Percentiles rank a stretch among this genome's conserved stretches.
phyloP scores from a whole-genome alignment of 441 rosid species.

The Eutrema salsugineum region DNA sequence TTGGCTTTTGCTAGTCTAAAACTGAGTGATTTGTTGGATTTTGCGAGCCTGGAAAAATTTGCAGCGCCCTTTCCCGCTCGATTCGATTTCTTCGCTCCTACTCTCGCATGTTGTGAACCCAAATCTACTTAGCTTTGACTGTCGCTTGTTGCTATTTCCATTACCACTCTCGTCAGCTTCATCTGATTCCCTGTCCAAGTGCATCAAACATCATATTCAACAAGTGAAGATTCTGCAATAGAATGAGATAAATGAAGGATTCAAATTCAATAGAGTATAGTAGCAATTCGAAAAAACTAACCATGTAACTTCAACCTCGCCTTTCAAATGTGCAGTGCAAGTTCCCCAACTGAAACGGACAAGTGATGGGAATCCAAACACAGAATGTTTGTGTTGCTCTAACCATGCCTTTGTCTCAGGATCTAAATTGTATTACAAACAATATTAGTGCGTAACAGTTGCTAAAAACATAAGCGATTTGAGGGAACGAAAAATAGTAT shows the following conservation, averaged over 20 bases:
- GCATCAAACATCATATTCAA: background rate
- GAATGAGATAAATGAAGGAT: background rate
- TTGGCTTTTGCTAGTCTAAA: too few relatives aligned
- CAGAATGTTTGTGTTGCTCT: constrained; percentile 58
- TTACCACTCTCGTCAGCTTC: constrained; percentile 50
- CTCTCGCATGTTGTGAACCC: constrained; percentile 63
- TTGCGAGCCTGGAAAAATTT: constrained; percentile 79
- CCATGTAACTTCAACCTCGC: constrained; percentile 71
- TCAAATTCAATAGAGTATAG: background rate
- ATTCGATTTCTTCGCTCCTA: constrained; percentile 71
- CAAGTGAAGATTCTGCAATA: background rate
- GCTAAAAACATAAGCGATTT: background rate
- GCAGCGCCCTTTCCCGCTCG: constrained; percentile 86
- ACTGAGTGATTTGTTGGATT: constrained; percentile 66
- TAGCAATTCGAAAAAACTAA: constrained; percentile 29
- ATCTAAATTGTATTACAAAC: constrained; percentile 44
- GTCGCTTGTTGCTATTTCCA: constrained; percentile 49
- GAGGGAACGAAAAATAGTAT: background rate
- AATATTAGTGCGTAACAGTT: background rate
- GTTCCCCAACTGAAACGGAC: constrained; percentile 99
- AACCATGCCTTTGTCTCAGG: constrained; percentile 85
- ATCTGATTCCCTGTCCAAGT: constrained; percentile 62
- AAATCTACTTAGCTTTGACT: constrained; percentile 62
- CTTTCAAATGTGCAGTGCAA: constrained; percentile 67
- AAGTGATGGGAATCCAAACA: constrained; percentile 89